phyloP scores from a whole-genome alignment of 345 rosid genomes.

The Capsella bursapastoris region DNA sequence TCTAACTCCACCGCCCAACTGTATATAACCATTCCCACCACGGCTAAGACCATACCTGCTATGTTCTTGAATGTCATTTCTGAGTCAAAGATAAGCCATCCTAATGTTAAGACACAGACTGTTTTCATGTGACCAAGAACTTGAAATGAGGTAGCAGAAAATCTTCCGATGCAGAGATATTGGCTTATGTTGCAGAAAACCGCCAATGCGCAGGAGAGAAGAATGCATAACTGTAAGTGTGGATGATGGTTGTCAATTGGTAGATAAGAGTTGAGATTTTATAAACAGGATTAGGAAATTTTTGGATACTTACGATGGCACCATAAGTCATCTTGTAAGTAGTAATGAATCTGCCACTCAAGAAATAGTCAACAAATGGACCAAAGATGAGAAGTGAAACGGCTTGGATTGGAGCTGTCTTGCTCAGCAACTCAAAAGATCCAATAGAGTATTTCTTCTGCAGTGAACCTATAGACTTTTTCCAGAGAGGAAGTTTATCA shows the following conservation, averaged over 20 bases:
- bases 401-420: conserved; percentile 98
- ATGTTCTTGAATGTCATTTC: conserved; percentile 83
- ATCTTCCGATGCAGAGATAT: conserved; percentile 95
- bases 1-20: conserved; percentile 95
- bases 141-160: conserved; percentile 93
- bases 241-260: conserved; percentile 9
- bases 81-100: conserved; percentile 92
- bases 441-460: conserved; percentile 92
- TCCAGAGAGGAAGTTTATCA: conserved; percentile 31
- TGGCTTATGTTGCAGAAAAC: conserved; percentile 98
- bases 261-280: not conserved
- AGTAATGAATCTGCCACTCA: conserved; percentile 62
- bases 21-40: conserved; percentile 86
- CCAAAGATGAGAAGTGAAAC: conserved; percentile 82
- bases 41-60: conserved; percentile 81
- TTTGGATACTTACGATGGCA: conserved; percentile 63
- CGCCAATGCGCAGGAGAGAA: conserved; percentile 82
- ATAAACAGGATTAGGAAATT: not conserved
- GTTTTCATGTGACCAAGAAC: conserved; percentile 99
- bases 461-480: conserved; percentile 86
- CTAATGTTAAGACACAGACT: conserved; percentile 78
- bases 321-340: conserved; percentile 73
- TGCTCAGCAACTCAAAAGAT: conserved; percentile 90
- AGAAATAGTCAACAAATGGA: conserved; percentile 80
- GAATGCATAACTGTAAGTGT: conserved; percentile 67